Conservation (phyloP, 805 yeast genomes). For the Pichia phayaonensis region DNA sequence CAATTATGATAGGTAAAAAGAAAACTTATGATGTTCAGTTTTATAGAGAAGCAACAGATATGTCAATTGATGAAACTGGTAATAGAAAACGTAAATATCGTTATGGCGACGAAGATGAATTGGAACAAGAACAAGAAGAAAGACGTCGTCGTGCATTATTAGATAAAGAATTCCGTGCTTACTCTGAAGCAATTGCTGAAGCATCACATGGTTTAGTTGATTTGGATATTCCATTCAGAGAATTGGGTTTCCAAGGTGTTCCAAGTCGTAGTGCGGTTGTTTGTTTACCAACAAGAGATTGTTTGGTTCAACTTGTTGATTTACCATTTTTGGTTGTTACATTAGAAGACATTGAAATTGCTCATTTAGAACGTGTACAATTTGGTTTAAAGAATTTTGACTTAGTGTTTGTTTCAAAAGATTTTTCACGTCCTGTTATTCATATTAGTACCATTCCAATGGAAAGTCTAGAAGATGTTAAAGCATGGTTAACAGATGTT, state of each 20-base stretch:
- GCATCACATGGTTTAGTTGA: slow-evolving; percentile 78
- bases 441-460: slow-evolving; percentile 94
- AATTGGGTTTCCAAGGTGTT: slow-evolving; percentile 95
- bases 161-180: slow-evolving; percentile 84
- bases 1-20: slow-evolving; percentile 91
- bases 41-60: slow-evolving; percentile 93
- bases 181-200: slow-evolving; percentile 87
- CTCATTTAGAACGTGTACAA: slow-evolving; percentile 94
- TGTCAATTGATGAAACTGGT: slow-evolving; percentile 95
- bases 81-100: slow-evolving; percentile 78
- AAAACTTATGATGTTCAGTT: slow-evolving; percentile 94
- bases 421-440: slow-evolving; percentile 77
- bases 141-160: slow-evolving; percentile 83
- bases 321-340: slow-evolving; percentile 93
- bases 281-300: slow-evolving; percentile 96
- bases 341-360: slow-evolving; percentile 85
- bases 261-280: slow-evolving; percentile 91
- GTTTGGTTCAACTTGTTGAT: slow-evolving; percentile 87
- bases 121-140: slow-evolving; percentile 98
- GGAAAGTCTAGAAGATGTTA: slow-evolving; percentile 84
- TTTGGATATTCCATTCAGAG: slow-evolving; percentile 91
- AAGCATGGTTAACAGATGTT: slow-evolving; percentile 96
- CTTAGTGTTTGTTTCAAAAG: slow-evolving; percentile 92
- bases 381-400: slow-evolving; percentile 96
- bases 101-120: slow-evolving; percentile 97